phyloP scores from a whole-genome alignment of 805 yeast species.

The Candida sakaeoensis region DNA sequence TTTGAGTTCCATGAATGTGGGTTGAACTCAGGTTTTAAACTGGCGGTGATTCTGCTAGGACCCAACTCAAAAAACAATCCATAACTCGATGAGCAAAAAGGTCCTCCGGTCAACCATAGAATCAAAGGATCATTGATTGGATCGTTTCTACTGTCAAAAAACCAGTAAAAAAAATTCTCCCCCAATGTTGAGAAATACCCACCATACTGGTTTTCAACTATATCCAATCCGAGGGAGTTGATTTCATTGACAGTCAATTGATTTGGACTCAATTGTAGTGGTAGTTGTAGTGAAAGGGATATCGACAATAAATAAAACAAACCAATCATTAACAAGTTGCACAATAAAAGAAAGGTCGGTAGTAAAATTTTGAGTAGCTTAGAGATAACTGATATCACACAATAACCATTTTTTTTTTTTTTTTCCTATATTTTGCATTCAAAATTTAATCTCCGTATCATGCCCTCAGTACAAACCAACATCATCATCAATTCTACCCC shows the following conservation, averaged over 20 bases:
- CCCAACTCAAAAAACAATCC: conserved; percentile 23
- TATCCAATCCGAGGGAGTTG: background rate
- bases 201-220: background rate
- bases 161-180: conserved; percentile 34
- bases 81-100: conserved; percentile 18
- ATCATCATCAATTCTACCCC: conserved; percentile 12
- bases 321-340: no score
- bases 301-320: no score
- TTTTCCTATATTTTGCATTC: background rate
- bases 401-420: no score
- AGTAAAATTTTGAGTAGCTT: no score
- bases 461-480: conserved; percentile 6
- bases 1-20: conserved; percentile 21
- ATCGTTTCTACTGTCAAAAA: conserved; percentile 34
- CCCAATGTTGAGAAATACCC: background rate
- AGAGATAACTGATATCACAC: no score
- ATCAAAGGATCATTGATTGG: conserved; percentile 21
- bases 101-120: conserved; percentile 23
- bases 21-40: conserved; percentile 16
- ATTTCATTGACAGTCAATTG: background rate
- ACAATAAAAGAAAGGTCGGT: no score
- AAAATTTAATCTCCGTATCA: background rate
- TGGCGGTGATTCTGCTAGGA: conserved; percentile 15
- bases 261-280: background rate
- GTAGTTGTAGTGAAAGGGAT: no score